These are phyloP conservation scores for Linum tenue DNA, from an alignment of 345 rosid species.

Conservation along the genomic window DNA sequence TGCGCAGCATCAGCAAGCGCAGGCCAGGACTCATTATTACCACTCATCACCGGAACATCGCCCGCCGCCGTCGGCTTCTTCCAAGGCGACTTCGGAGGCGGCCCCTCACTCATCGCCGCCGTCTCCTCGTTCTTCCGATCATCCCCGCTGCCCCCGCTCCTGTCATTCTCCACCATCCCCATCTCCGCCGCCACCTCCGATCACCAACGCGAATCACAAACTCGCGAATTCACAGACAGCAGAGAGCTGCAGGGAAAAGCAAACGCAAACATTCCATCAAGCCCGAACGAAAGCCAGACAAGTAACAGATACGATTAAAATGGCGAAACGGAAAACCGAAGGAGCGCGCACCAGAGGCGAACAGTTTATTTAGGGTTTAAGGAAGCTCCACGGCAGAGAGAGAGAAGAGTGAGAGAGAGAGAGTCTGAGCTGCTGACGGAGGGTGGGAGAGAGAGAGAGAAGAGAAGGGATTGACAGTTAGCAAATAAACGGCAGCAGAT, in stretches of 20 bases:
- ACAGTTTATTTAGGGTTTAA: too few species aligned
- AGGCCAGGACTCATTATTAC: slow-evolving; percentile 62
- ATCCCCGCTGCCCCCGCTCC: slow-evolving; percentile 18
- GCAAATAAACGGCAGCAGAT: too few species aligned
- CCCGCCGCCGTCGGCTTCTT: slow-evolving; percentile 40
- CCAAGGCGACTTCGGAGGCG: slow-evolving; percentile 63
- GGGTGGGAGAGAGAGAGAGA: too few species aligned
- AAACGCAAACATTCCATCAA: neutral
- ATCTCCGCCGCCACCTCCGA: neutral
- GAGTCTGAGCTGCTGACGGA: too few species aligned
- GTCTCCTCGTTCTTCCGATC: slow-evolving; percentile 30
- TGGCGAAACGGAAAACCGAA: too few species aligned
- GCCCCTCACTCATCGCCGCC: neutral
- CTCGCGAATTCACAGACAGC: neutral
- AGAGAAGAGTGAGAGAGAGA: too few species aligned
- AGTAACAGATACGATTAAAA: too few species aligned
- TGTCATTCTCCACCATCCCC: slow-evolving; percentile 58
- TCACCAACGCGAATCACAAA: neutral
- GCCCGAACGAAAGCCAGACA: too few species aligned
- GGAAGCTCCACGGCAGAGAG: too few species aligned
- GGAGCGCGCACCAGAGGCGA: too few species aligned
- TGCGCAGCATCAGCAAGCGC: slow-evolving; percentile 50
- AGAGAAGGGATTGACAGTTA: too few species aligned
- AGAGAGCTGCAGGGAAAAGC: neutral
- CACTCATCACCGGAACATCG: slow-evolving; percentile 63